Conservation (phyloP, 129 eudicot species). For the Pseudognaphalium luteoalbum region DNA sequence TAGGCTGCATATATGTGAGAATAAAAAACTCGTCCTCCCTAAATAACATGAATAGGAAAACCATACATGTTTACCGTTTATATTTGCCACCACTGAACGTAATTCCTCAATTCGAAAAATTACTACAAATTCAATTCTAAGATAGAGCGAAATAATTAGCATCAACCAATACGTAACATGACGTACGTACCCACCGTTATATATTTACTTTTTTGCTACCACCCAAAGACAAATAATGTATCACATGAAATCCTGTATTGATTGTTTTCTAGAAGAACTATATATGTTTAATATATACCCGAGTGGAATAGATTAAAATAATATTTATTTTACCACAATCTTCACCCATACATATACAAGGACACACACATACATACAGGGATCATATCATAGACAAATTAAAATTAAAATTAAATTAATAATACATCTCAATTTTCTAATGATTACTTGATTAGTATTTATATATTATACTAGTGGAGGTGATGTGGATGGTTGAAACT, state of each 20-base stretch:
- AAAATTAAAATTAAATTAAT: neutral
- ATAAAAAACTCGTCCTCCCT: too few species aligned
- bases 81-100: too few species aligned
- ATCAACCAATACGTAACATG: neutral
- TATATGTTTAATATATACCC: neutral
- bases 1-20: too few species aligned
- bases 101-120: too few species aligned
- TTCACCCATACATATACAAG: too few species aligned
- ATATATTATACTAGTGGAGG: slow-evolving; percentile 24
- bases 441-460: slow-evolving; percentile 6
- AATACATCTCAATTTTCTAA: neutral
- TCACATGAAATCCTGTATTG: neutral
- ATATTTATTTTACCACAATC: too few species aligned
- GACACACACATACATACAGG: too few species aligned
- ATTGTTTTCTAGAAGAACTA: slow-evolving; percentile 16
- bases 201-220: neutral
- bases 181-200: neutral
- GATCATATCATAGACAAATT: neutral
- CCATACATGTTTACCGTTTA: too few species aligned
- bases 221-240: neutral
- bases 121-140: too few species aligned
- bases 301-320: too few species aligned
- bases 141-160: neutral
- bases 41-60: too few species aligned
- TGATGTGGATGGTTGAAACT: slow-evolving; percentile 32